Base-by-base conservation (phyloP, 2,329 filamentous ascomycete species). In the Monosporascus sp. region DNA sequence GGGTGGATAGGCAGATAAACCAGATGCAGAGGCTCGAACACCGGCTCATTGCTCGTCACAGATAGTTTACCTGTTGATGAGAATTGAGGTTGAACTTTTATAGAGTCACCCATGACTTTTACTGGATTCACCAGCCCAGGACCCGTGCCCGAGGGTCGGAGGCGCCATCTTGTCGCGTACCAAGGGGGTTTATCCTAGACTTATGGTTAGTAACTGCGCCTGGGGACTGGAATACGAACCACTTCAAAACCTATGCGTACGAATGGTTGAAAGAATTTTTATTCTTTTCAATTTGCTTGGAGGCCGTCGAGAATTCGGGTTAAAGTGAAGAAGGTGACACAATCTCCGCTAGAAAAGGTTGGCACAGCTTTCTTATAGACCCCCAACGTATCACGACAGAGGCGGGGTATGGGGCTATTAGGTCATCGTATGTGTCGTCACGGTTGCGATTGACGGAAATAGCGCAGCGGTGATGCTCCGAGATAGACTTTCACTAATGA, bases 1-100 rank as follows among this genome's bases (percentile, higher is more conserved):
- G 58, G 58, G 57, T 59, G 56, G 57, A 61, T 59, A 31, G 35
- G 53, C 56, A 54, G 54, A 31, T 36, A 39, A 24, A 57, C 47
- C 45, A 52, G 60, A 54, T 56, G 56, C 61, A 58, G 61, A 67
- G 58, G 60, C 66, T 60, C 64, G 66, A 68, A 69, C 66, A 69
- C 66, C 66, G 66, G 66, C 66, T 68, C 65, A 68, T 67, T 64
- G 61, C 65, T 67, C 65, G 61, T 63, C 60, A 60, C 64, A 65
- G 59, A 62, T 65, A 53, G 60, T 61, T 69, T 69, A 69, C 66
- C 66, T 69, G 60, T 59, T 62, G 62, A 65, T 62, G 56, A 63
- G 60, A 56, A 57, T 55, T 57, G 57, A 59, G 55, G 66, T 58
- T 61, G 66, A 57, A 61, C 57, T 36, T 57, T 66, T 59, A 63